Percentiles rank a stretch among this genome's conserved stretches.
These are phyloP conservation scores for Apiospora malaysiana DNA, from an alignment of 2,329 filamentous ascomycete genomes.

Conservation along the genomic window DNA sequence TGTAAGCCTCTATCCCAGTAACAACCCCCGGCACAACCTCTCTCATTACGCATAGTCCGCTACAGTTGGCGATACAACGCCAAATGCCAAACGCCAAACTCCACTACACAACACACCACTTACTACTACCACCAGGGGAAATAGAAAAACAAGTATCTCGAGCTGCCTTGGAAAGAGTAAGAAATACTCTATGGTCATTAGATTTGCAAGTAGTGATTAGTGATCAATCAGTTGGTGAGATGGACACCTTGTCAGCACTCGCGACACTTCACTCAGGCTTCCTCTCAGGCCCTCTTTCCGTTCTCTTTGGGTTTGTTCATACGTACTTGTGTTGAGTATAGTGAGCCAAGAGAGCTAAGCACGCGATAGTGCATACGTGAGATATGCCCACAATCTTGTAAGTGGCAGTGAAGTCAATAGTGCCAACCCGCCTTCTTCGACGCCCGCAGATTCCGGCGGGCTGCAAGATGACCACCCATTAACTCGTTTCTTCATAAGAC, in stretches of 20 bases:
- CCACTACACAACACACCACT: no score
- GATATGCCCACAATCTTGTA: not conserved
- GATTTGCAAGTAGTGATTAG: not conserved
- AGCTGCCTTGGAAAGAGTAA: no score
- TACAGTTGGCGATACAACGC: not conserved
- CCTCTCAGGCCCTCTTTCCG: not conserved
- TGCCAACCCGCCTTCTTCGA: not conserved
- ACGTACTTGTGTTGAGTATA: not conserved
- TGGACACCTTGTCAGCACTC: not conserved
- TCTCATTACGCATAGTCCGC: not conserved
- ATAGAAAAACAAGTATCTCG: not conserved
- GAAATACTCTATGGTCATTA: not conserved
- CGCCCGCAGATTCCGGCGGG: not conserved
- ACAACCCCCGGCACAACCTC: not conserved
- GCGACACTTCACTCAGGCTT: not conserved
- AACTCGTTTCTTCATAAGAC: not conserved
- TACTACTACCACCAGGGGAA: no score
- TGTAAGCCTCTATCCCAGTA: not conserved
- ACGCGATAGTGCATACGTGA: not conserved
- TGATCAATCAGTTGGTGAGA: not conserved
- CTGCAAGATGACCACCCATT: conserved; percentile 16
- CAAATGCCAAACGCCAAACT: not conserved
- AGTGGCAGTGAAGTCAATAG: not conserved
- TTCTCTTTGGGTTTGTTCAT: not conserved
- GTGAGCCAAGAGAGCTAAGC: not conserved